Evolutionary conservation across 139 green algal genomes (phyloP).

Genomic region (Auxenochlorella protothecoides): DNA sequence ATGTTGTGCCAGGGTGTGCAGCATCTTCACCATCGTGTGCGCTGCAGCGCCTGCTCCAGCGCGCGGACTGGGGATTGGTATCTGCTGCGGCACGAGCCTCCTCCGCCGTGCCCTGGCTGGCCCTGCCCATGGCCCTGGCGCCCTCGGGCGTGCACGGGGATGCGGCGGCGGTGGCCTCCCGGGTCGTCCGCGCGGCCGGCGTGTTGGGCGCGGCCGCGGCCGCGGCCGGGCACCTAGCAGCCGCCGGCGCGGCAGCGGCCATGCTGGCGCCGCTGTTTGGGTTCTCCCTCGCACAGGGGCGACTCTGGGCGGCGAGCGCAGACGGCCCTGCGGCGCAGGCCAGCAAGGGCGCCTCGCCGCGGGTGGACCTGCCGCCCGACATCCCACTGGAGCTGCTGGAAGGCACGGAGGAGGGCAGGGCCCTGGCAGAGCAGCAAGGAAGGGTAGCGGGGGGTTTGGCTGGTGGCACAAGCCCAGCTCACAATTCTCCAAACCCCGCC

Average conservation of each 20-base stretch:
- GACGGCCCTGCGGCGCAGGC: not conserved
- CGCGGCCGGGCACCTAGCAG: not conserved
- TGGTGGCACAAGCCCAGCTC: no score
- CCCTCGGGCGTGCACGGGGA: not conserved
- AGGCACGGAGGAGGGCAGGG: slow-evolving; percentile 10
- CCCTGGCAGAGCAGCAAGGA: not conserved
- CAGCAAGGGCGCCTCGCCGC: not conserved
- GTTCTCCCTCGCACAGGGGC: slow-evolving; percentile 4
- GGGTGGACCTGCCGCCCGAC: slow-evolving; percentile 9
- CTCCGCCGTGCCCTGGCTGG: slow-evolving; percentile 3
- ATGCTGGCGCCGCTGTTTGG: not conserved
- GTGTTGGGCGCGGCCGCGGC: not conserved
- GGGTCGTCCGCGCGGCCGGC: not conserved
- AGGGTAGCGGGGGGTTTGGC: not conserved
- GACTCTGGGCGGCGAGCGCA: not conserved
- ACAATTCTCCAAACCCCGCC: no score
- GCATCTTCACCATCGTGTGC: not conserved
- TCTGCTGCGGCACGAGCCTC: not conserved
- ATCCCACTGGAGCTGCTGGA: slow-evolving; percentile 16
- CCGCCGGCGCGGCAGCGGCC: not conserved
- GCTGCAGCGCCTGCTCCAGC: not conserved
- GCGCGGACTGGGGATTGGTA: slow-evolving; percentile 1
- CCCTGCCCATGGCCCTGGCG: slow-evolving; percentile 1
- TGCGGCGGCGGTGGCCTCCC: not conserved
- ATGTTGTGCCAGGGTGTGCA: no score